Percentiles rank a stretch among this genome's conserved stretches.
These are phyloP conservation scores for Nymphaea thermarum DNA, from an alignment of 164 flowering plant genomes.

Conservation along the genomic window DNA sequence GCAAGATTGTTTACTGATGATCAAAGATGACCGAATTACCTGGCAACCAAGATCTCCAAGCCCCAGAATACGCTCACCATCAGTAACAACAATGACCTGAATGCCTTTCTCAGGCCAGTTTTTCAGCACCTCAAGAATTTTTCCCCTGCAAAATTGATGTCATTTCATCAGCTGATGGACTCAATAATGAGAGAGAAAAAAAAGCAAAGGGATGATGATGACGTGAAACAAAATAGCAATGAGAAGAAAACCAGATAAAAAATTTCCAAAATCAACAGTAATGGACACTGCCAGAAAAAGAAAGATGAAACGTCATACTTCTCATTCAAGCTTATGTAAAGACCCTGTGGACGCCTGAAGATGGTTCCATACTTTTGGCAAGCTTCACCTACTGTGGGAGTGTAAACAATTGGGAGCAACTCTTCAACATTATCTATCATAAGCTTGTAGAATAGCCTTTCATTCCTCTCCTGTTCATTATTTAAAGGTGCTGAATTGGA, in stretches of 20 bases:
- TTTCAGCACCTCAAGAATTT: conserved; percentile 65
- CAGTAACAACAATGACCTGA: conserved; percentile 85
- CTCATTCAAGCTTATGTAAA: conserved; percentile 73
- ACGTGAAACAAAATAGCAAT: too few species aligned
- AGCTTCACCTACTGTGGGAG: conserved; percentile 90
- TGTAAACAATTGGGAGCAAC: conserved; percentile 69
- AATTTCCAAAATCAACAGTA: too few species aligned
- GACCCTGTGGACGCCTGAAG: conserved; percentile 80
- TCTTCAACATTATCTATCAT: conserved; percentile 77
- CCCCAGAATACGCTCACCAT: conserved; percentile 81
- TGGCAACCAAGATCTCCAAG: conserved; percentile 92
- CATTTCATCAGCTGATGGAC: too few species aligned
- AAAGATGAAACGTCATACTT: conserved; percentile 25
- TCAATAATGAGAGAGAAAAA: too few species aligned
- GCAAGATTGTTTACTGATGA: too few species aligned
- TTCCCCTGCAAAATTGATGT: conserved; percentile 36
- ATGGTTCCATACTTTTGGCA: conserved; percentile 89
- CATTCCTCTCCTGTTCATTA: conserved; percentile 68
- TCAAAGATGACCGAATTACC: conserved; percentile 17
- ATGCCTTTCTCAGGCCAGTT: conserved; percentile 90
- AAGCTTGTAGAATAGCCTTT: conserved; percentile 74
- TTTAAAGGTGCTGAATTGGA: background rate
- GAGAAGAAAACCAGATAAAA: too few species aligned
- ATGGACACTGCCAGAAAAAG: too few species aligned
- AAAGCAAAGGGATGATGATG: too few species aligned